Conservation (phyloP, 331 rosid genomes). For the Malus hybrid region DNA sequence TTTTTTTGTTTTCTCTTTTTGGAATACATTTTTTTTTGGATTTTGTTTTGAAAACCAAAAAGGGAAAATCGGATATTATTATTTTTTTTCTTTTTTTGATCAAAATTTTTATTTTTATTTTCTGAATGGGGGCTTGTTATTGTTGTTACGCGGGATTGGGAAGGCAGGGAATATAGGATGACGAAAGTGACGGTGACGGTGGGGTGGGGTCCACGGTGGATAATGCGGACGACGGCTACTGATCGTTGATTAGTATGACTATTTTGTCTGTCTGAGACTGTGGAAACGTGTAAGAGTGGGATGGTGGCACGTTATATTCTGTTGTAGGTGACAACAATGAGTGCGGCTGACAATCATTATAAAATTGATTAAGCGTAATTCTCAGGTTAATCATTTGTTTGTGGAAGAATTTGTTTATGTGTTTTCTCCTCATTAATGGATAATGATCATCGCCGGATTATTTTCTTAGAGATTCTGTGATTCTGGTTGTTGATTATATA, state of each 20-base stretch:
- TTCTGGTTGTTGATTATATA: no score
- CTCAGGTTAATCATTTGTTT: not conserved
- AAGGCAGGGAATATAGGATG: not conserved
- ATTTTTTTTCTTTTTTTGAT: no score
- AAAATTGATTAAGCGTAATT: not conserved
- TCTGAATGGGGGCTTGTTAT: not conserved
- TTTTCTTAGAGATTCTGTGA: no score
- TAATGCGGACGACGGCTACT: no score
- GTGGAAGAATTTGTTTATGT: not conserved
- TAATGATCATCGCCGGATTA: no score
- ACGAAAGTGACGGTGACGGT: not conserved
- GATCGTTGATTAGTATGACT: not conserved
- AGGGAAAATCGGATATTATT: not conserved
- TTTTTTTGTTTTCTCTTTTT: not conserved
- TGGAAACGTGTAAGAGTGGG: not conserved
- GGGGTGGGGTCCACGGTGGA: not conserved
- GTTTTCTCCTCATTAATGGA: not conserved
- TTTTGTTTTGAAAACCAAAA: not conserved
- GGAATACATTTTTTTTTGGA: not conserved
- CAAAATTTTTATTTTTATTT: not conserved
- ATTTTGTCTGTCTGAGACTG: no score
- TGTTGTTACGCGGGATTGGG: not conserved
- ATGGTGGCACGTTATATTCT: not conserved
- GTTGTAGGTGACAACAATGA: not conserved
- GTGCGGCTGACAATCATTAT: not conserved